Evolutionary conservation across 2,329 filamentous ascomycete genomes (phyloP).

Genomic region (Trichoderma citrinoviride): DNA sequence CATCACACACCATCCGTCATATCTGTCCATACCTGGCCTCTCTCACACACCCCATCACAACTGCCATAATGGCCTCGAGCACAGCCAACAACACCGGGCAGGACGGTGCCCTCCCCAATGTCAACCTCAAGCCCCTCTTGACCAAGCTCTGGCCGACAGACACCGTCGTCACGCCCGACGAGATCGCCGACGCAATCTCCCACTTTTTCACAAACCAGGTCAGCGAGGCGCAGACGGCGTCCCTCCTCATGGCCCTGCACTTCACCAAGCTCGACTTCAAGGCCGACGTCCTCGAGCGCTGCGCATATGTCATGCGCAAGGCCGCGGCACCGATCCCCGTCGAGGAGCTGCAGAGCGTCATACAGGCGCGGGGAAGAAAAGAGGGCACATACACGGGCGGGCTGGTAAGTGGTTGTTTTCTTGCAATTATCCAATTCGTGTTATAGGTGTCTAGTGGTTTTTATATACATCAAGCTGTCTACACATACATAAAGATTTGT

Average conservation of each 20-base stretch:
- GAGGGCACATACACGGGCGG: slow-evolving; percentile 80
- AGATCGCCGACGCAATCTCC: slow-evolving; percentile 87
- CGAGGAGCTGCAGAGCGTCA: slow-evolving; percentile 56
- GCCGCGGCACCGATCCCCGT: slow-evolving; percentile 73
- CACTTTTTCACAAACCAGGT: slow-evolving; percentile 89
- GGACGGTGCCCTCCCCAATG: slow-evolving; percentile 31
- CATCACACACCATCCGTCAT: too few relatives aligned
- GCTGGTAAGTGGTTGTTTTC: slow-evolving; percentile 61
- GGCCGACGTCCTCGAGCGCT: slow-evolving; percentile 81
- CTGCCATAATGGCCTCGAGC: slow-evolving; percentile 31
- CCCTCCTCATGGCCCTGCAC: slow-evolving; percentile 85
- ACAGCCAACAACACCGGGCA: slow-evolving; percentile 22
- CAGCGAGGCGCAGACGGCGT: slow-evolving; percentile 82
- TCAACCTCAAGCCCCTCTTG: slow-evolving; percentile 69
- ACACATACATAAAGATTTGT: neutral
- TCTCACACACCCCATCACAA: too few relatives aligned
- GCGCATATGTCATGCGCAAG: slow-evolving; percentile 77
- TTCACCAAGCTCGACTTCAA: slow-evolving; percentile 83
- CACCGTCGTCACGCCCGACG: slow-evolving; percentile 63
- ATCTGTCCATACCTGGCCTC: too few relatives aligned
- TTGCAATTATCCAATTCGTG: neutral
- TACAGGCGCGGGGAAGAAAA: slow-evolving; percentile 58
- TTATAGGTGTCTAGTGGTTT: slow-evolving; percentile 18
- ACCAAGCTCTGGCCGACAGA: slow-evolving; percentile 65
- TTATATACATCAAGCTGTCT: too few relatives aligned